Evolutionary conservation across 345 rosid genomes (phyloP).

Genomic region (Trapa bicornis): DNA sequence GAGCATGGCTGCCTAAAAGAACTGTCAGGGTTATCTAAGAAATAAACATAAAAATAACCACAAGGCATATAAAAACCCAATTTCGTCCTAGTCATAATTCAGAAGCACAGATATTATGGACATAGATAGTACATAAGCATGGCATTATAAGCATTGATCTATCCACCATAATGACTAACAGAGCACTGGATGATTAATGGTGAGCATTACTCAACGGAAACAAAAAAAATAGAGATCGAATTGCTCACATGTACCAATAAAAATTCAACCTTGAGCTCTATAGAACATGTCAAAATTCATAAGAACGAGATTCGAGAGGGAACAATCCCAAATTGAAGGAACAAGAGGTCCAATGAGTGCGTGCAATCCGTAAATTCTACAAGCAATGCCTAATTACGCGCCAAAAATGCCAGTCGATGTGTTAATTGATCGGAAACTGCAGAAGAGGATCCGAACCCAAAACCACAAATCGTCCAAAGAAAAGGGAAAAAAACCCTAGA

Average conservation of each 20-base stretch:
- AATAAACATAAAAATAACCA: too few species aligned
- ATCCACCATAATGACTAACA: background rate
- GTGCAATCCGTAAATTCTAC: background rate
- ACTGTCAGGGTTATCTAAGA: too few species aligned
- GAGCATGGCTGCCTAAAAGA: too few species aligned
- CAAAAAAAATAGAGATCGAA: background rate
- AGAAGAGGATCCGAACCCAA: background rate
- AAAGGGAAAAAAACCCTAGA: background rate
- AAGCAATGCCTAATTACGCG: too few species aligned
- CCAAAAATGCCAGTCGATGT: background rate
- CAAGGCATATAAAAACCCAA: background rate
- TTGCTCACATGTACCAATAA: background rate
- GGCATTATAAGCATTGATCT: background rate
- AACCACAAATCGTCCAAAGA: background rate
- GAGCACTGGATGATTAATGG: too few species aligned
- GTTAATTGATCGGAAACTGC: background rate
- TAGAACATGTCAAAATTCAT: background rate
- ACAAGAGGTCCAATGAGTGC: too few species aligned
- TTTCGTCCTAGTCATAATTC: background rate
- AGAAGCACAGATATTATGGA: background rate
- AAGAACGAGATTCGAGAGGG: background rate
- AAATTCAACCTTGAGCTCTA: background rate
- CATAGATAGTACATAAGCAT: background rate
- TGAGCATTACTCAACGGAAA: background rate
- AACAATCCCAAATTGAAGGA: background rate